Percentiles rank a stretch among this genome's conserved stretches.
These are phyloP conservation scores for Luffa aegyptiaca DNA, from an alignment of 306 rosid genomes.

Conservation along the genomic window DNA sequence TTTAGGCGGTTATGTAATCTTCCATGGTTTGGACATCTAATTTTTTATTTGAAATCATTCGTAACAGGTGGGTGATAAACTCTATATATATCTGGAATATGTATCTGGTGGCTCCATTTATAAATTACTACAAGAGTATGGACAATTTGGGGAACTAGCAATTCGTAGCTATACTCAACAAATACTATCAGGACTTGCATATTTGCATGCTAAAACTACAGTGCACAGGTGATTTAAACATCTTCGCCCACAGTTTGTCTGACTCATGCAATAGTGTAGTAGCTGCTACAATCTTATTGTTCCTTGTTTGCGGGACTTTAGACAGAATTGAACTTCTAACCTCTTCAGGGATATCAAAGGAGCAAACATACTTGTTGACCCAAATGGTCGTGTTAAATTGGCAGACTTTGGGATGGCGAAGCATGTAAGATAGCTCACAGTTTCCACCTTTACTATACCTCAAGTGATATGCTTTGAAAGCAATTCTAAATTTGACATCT, in stretches of 20 bases:
- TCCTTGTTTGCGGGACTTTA: not conserved
- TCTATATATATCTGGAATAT: constrained; percentile 89
- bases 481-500: not conserved
- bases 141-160: constrained; percentile 73
- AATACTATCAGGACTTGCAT: constrained; percentile 93
- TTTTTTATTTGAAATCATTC: constrained; percentile 21
- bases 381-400: constrained; percentile 83
- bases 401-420: constrained; percentile 99
- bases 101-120: constrained; percentile 96
- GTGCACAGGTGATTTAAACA: constrained; percentile 68
- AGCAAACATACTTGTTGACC: constrained; percentile 97
- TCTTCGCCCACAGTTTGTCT: constrained; percentile 13
- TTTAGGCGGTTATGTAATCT: not conserved
- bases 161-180: constrained; percentile 92
- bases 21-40: not conserved
- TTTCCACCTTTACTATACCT: not conserved
- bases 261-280: constrained; percentile 6
- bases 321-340: constrained; percentile 15
- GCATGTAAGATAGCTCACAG: constrained; percentile 55
- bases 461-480: not conserved
- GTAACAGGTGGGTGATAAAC: constrained; percentile 73
- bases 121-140: constrained; percentile 95
- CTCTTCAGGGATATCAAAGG: constrained; percentile 88
- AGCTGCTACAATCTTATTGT: constrained; percentile 3
- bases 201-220: constrained; percentile 80